Conservation (phyloP, 2,329 filamentous ascomycete genomes). For the Aspergillus aculeatinus region DNA sequence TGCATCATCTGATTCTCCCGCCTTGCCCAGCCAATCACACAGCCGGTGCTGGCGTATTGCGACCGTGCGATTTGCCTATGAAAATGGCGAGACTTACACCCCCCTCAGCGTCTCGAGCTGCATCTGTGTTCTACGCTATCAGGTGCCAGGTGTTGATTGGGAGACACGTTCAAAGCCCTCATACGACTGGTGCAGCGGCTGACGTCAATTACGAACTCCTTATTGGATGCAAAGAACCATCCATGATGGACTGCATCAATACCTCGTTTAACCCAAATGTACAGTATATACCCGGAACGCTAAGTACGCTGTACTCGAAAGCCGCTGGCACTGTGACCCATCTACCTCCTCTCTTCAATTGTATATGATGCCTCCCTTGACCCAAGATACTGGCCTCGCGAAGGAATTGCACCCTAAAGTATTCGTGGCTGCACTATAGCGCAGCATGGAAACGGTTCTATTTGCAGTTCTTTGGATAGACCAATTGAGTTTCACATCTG, state of each 20-base stretch:
- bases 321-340: too few species aligned
- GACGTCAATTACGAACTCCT: neutral
- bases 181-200: neutral
- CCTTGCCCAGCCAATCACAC: conserved; percentile 5
- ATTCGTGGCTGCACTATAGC: too few species aligned
- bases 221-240: neutral
- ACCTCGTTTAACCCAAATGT: neutral
- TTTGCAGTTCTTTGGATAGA: too few species aligned
- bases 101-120: neutral
- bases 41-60: neutral
- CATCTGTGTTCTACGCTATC: neutral
- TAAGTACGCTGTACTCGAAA: too few species aligned
- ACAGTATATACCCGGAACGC: too few species aligned
- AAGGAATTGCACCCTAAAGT: too few species aligned
- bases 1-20: conserved; percentile 7
- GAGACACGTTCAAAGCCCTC: neutral
- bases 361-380: too few species aligned
- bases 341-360: too few species aligned
- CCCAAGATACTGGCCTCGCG: too few species aligned
- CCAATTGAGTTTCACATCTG: too few species aligned
- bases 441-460: too few species aligned
- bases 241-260: neutral
- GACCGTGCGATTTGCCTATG: neutral
- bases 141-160: neutral
- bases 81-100: neutral